A percentile compares a stretch with the other conserved stretches of the same genome.
These are phyloP conservation scores for Tylopilus rubrobrunneus DNA, from an alignment of 768 basidiomycete genomes.

Conservation along the genomic window DNA sequence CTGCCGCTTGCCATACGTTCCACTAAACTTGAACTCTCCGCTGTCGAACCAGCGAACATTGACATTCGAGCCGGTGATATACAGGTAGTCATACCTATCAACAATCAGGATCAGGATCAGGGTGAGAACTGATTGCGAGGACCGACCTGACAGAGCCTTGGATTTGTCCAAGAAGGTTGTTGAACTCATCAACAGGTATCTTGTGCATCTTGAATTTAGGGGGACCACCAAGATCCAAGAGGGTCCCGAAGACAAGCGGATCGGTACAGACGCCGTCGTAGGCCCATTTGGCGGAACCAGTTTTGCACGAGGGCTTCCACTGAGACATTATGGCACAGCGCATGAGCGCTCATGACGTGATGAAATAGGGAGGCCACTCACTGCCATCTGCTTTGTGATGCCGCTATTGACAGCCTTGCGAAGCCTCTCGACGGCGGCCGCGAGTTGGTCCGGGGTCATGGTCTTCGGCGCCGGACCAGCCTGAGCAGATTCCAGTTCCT, in stretches of 20 bases:
- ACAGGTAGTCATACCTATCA: constrained; percentile 37
- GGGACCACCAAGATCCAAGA: constrained; percentile 41
- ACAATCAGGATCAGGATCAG: not conserved
- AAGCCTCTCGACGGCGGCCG: constrained; percentile 43
- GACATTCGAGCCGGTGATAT: constrained; percentile 38
- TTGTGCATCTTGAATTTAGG: constrained; percentile 52
- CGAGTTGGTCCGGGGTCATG: constrained; percentile 38
- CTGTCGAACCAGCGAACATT: constrained; percentile 44
- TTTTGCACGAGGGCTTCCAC: constrained; percentile 53
- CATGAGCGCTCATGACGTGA: not conserved
- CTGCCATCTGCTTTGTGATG: constrained; percentile 49
- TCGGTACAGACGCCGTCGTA: constrained; percentile 52
- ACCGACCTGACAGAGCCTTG: constrained; percentile 35
- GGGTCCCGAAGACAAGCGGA: constrained; percentile 43
- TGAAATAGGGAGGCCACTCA: constrained; percentile 8
- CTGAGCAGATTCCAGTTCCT: constrained; percentile 21
- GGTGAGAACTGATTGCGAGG: not conserved
- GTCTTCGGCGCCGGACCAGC: constrained; percentile 18
- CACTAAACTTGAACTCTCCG: constrained; percentile 58
- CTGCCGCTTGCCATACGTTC: constrained; percentile 37
- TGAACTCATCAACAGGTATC: constrained; percentile 34
- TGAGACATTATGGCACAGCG: constrained; percentile 13
- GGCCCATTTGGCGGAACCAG: constrained; percentile 42
- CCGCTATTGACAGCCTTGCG: constrained; percentile 43
- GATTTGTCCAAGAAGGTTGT: constrained; percentile 33